These are phyloP conservation scores for Hypoxylon sp. DNA, from an alignment of 2,329 filamentous ascomycete species.

Conservation along the genomic window DNA sequence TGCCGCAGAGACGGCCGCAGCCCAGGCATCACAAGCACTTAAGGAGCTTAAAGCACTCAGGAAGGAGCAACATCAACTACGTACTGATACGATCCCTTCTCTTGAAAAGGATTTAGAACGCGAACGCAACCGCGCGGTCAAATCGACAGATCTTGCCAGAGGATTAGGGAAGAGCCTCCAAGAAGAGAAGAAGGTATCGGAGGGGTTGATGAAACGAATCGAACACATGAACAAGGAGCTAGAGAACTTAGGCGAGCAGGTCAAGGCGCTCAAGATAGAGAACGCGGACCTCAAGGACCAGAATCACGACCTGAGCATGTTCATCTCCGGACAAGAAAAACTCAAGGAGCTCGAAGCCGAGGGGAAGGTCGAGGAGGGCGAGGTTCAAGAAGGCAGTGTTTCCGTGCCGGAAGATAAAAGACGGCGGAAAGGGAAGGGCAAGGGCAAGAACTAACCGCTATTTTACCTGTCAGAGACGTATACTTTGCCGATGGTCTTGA, in stretches of 20 bases:
- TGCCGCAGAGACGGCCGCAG: conserved; percentile 74
- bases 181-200: conserved; percentile 89
- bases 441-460: conserved; percentile 54
- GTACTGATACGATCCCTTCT: conserved; percentile 70
- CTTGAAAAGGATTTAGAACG: conserved; percentile 82
- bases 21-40: conserved; percentile 64
- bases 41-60: conserved; percentile 68
- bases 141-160: conserved; percentile 82
- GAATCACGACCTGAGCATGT: conserved; percentile 89
- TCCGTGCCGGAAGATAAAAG: conserved; percentile 71
- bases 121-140: conserved; percentile 76
- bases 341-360: conserved; percentile 78
- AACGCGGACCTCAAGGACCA: conserved; percentile 84
- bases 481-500: background rate
- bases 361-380: conserved; percentile 74
- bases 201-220: conserved; percentile 86
- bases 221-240: conserved; percentile 78
- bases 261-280: conserved; percentile 71
- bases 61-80: conserved; percentile 67
- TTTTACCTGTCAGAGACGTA: background rate
- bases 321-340: conserved; percentile 87
- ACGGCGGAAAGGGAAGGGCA: conserved; percentile 66
- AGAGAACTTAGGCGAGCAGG: conserved; percentile 69
- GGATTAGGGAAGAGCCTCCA: conserved; percentile 81
- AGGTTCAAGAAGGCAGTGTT: conserved; percentile 81